A percentile compares a stretch with the other conserved stretches of the same genome.
Conservation (phyloP, 108 stramenopile species). For the Ochromonas danica region DNA sequence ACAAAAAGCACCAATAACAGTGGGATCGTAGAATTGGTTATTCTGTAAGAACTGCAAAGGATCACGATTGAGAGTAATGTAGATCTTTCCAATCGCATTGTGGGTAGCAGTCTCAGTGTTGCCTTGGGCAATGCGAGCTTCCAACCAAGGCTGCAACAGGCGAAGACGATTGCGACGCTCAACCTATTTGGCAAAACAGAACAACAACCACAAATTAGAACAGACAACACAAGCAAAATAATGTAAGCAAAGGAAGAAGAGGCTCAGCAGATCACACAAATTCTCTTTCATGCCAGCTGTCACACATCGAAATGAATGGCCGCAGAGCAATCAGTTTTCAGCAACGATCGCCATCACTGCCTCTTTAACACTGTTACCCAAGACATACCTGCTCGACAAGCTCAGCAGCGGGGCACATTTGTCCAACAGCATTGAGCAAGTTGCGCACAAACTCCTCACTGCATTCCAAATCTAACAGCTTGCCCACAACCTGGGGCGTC, state of each 20-base stretch:
- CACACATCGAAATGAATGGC: not conserved
- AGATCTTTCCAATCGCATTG: slow-evolving; percentile 99
- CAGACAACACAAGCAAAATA: not conserved
- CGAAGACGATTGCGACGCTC: slow-evolving; percentile 72
- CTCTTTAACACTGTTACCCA: slow-evolving; percentile 85
- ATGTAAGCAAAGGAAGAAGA: not conserved
- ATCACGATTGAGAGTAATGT: slow-evolving; percentile 97
- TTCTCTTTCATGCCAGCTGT: not conserved
- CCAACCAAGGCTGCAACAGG: slow-evolving; percentile 95
- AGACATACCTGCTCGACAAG: slow-evolving; percentile 96
- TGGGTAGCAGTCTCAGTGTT: slow-evolving; percentile 98
- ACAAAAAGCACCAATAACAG: slow-evolving; percentile 93
- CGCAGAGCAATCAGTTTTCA: slow-evolving; percentile 29
- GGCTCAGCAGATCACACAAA: not conserved
- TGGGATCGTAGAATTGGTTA: slow-evolving; percentile 99
- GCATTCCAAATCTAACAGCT: slow-evolving; percentile 86
- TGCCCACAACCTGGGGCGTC: slow-evolving; percentile 98
- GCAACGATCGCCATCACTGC: slow-evolving; percentile 39
- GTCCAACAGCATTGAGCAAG: slow-evolving; percentile 94
- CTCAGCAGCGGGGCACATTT: slow-evolving; percentile 96
- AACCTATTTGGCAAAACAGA: no score
- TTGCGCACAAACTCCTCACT: slow-evolving; percentile 95
- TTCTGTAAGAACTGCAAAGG: slow-evolving; percentile 93
- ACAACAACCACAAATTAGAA: not conserved
- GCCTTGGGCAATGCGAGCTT: slow-evolving; percentile 97